Evolutionary conservation across 2,329 filamentous ascomycete species (phyloP).

Genomic region (Teratosphaeriaceae sp.): DNA sequence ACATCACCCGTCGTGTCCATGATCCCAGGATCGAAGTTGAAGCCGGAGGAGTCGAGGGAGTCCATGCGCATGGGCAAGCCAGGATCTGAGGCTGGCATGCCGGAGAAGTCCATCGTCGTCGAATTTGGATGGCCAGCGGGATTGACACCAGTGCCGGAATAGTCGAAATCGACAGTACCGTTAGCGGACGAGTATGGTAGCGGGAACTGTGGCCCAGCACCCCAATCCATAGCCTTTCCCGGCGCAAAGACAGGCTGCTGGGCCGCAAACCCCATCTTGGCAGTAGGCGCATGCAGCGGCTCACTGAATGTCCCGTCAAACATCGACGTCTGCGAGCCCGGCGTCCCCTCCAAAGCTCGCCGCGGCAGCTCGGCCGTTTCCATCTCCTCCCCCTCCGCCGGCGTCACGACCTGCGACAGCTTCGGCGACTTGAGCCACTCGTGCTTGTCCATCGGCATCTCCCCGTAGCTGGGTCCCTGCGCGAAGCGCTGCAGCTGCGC

Average conservation of each 20-base stretch:
- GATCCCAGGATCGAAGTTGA: constrained; percentile 18
- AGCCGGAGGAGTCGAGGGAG: constrained; percentile 19
- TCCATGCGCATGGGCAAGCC: constrained; percentile 12
- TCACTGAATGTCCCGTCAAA: neutral
- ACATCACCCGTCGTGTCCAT: constrained; percentile 35
- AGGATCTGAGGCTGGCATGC: neutral
- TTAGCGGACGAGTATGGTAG: no score
- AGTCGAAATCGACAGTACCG: neutral
- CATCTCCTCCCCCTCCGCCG: constrained; percentile 4
- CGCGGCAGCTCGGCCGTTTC: neutral
- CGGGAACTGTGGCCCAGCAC: no score
- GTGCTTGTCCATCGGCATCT: constrained; percentile 27
- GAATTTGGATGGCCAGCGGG: neutral
- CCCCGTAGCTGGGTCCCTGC: constrained; percentile 25
- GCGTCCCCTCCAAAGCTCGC: no score
- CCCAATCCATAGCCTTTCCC: no score
- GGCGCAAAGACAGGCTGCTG: no score
- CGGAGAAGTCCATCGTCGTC: constrained; percentile 2
- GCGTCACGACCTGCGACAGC: constrained; percentile 12
- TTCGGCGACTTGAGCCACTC: constrained; percentile 26
- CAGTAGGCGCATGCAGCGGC: neutral
- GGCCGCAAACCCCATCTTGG: no score
- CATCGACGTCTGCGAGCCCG: neutral
- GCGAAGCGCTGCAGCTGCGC: constrained; percentile 29
- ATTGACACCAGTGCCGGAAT: neutral